These are phyloP conservation scores for Beauveria sp. DNA, from an alignment of 2,329 filamentous ascomycete species.

Conservation along the genomic window DNA sequence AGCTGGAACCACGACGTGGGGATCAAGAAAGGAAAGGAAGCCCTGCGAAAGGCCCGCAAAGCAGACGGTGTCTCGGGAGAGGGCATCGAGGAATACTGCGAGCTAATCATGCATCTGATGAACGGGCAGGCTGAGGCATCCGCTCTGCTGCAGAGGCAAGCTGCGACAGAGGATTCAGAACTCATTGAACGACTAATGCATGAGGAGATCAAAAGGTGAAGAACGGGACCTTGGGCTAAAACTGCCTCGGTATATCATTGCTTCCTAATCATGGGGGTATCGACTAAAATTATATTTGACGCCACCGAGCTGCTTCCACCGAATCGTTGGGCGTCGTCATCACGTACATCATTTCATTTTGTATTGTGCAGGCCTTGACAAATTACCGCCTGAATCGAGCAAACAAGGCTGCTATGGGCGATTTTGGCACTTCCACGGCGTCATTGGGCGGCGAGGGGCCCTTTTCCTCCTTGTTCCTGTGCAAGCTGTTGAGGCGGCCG, in stretches of 20 bases:
- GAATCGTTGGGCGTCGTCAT: not conserved
- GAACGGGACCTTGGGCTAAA: not conserved
- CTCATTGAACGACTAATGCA: slow-evolving; percentile 43
- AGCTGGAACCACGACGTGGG: slow-evolving; percentile 54
- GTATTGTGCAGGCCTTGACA: not conserved
- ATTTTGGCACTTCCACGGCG: slow-evolving; percentile 20
- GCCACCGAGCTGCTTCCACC: not conserved
- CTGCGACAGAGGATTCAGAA: slow-evolving; percentile 39
- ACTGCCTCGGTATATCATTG: not conserved
- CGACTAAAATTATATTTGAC: slow-evolving; percentile 4
- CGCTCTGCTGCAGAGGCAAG: slow-evolving; percentile 35
- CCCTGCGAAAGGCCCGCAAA: slow-evolving; percentile 42
- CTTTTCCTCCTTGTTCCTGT: slow-evolving; percentile 22
- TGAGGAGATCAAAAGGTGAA: slow-evolving; percentile 30
- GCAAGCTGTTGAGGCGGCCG: slow-evolving; percentile 30
- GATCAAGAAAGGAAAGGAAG: slow-evolving; percentile 46
- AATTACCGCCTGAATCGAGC: slow-evolving; percentile 34
- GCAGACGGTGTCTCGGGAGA: slow-evolving; percentile 48
- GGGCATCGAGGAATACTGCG: slow-evolving; percentile 52
- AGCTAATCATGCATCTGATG: slow-evolving; percentile 46
- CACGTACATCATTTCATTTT: slow-evolving; percentile 5
- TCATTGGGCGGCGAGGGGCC: slow-evolving; percentile 5
- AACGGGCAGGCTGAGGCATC: slow-evolving; percentile 27
- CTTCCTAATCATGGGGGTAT: slow-evolving; percentile 5
- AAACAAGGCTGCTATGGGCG: slow-evolving; percentile 33